Evolutionary conservation across 768 basidiomycete species (phyloP).

Genomic region (Psilocybe subaeruginosa): DNA sequence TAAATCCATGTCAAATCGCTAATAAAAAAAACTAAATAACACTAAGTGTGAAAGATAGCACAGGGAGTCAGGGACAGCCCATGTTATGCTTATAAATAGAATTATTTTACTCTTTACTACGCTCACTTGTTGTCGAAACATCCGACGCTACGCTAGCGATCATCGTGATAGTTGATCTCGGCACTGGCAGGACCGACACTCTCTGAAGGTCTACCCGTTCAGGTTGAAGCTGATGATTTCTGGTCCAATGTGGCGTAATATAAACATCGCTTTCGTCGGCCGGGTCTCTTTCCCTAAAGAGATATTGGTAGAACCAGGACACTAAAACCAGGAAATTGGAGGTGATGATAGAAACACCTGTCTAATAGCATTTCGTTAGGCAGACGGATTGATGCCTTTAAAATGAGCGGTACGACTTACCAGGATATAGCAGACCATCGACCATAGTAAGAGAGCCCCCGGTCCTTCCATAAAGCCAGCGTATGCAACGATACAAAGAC

Average conservation of each 20-base stretch:
- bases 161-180: no score
- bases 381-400: background rate
- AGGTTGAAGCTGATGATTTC: background rate
- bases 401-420: background rate
- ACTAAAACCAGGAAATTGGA: constrained; percentile 8
- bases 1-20: no score
- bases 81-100: no score
- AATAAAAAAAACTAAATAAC: no score
- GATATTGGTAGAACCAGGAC: constrained; percentile 1
- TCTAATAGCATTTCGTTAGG: background rate
- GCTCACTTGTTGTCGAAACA: no score
- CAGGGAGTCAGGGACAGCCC: no score
- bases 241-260: background rate
- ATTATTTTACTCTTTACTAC: no score
- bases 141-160: no score
- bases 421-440: constrained; percentile 7
- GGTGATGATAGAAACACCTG: constrained; percentile 6
- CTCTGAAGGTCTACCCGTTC: background rate
- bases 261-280: background rate
- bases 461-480: constrained; percentile 1
- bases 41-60: no score
- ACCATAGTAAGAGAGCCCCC: background rate
- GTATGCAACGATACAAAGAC: constrained; percentile 2
- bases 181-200: no score
- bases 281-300: background rate